These are phyloP conservation scores for Sonneratia caseolaris DNA, from an alignment of 345 rosid genomes.

Conservation along the genomic window DNA sequence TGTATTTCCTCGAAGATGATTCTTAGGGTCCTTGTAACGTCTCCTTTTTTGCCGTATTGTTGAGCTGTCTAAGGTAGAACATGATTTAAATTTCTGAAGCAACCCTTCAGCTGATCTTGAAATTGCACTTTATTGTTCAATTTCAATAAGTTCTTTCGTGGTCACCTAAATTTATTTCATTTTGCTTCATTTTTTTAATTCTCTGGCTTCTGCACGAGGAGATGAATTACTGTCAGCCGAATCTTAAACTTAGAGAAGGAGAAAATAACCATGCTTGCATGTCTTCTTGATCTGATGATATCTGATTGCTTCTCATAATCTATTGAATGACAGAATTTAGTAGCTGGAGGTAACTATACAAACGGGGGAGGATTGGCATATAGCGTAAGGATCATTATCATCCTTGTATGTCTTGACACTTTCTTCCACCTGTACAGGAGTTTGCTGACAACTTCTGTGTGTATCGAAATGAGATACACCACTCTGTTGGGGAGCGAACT, in stretches of 20 bases:
- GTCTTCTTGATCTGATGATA: not conserved
- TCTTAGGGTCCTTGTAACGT: not conserved
- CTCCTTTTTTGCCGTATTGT: not conserved
- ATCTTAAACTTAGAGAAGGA: not conserved
- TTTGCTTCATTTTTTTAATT: not conserved
- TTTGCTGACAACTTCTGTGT: conserved; percentile 38
- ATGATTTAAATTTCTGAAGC: not conserved
- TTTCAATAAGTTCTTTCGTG: not conserved
- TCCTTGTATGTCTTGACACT: not conserved
- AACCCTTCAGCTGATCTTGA: not conserved
- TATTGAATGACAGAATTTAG: not conserved
- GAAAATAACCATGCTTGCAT: not conserved
- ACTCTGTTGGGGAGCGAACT: conserved; percentile 34
- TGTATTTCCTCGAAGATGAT: not conserved
- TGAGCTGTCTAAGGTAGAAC: not conserved
- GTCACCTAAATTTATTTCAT: not conserved
- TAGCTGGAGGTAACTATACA: not conserved
- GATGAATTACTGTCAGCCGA: not conserved
- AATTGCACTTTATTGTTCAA: not conserved
- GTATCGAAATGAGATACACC: conserved; percentile 41
- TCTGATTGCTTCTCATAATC: not conserved
- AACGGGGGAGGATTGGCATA: not conserved
- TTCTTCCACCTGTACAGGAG: conserved; percentile 22
- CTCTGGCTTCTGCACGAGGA: not conserved
- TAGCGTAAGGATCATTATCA: not conserved